phyloP scores from a whole-genome alignment of 345 rosid species.

The Pugionium dolabratum region DNA sequence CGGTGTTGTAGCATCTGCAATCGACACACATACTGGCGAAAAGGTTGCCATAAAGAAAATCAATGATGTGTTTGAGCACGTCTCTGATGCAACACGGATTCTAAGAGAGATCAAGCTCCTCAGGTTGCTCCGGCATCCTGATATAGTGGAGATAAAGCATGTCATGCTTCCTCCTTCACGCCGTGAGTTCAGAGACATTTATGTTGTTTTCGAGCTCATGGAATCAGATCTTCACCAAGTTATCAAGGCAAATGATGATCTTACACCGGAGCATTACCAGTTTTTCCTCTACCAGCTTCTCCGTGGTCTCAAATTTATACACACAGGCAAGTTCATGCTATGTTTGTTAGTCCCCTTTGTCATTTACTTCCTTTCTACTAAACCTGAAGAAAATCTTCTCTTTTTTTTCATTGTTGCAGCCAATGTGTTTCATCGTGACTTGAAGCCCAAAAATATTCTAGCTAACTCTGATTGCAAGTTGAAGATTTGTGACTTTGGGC shows the following conservation, averaged over 20 bases:
- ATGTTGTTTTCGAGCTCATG: conserved; percentile 96
- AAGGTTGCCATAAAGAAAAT: conserved; percentile 92
- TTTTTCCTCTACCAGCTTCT: conserved; percentile 98
- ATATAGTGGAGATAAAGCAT: conserved; percentile 89
- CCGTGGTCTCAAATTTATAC: conserved; percentile 85
- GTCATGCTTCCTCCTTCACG: conserved; percentile 99
- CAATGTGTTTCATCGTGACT: too few species aligned
- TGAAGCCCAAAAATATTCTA: too few species aligned
- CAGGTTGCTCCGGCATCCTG: conserved; percentile 89
- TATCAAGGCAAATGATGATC: conserved; percentile 92
- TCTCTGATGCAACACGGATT: conserved; percentile 94
- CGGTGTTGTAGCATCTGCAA: conserved; percentile 91
- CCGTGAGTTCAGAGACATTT: conserved; percentile 88
- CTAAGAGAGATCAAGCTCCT: conserved; percentile 95
- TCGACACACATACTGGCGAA: conserved; percentile 81
- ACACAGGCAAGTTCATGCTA: conserved; percentile 59
- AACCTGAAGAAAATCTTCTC: background rate
- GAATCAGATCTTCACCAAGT: conserved; percentile 99
- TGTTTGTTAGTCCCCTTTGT: conserved; percentile 13
- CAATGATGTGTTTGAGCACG: conserved; percentile 94
- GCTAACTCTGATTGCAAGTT: too few species aligned
- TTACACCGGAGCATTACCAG: conserved; percentile 92
- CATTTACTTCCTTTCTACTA: conserved; percentile 12
- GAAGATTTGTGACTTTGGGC: too few species aligned
- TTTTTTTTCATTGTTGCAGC: conserved; percentile 1